Evolutionary conservation across 306 rosid species (phyloP).

Genomic region (Vicia sativa): DNA sequence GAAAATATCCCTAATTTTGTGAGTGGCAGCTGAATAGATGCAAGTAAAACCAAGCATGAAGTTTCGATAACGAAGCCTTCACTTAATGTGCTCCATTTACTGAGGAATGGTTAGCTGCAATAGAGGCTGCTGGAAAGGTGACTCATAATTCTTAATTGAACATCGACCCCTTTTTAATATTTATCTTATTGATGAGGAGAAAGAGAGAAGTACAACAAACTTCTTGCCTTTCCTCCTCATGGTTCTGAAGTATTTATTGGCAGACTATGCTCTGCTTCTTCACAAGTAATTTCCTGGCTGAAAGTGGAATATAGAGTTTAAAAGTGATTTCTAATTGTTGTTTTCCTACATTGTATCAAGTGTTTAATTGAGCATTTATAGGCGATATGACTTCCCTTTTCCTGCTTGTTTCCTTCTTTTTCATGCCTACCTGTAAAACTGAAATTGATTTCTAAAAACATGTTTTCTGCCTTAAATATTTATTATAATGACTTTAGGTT

Average conservation of each 20-base stretch:
- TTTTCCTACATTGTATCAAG: background rate
- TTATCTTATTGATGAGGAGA: constrained; percentile 54
- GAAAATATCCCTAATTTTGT: too few relatives aligned
- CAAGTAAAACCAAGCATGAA: too few relatives aligned
- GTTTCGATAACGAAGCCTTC: too few relatives aligned
- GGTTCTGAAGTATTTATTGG: constrained; percentile 97
- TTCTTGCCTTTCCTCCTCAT: constrained; percentile 94
- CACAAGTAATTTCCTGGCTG: constrained; percentile 64
- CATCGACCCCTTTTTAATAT: too few relatives aligned
- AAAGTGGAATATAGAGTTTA: constrained; percentile 9
- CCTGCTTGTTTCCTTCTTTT: constrained; percentile 1
- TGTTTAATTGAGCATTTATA: constrained; percentile 23
- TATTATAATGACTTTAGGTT: constrained; percentile 25
- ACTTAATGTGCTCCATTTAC: too few relatives aligned
- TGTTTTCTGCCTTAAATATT: constrained; percentile 14
- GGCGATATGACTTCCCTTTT: background rate
- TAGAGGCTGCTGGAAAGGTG: too few relatives aligned
- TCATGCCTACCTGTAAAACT: constrained; percentile 31
- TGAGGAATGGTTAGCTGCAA: too few relatives aligned
- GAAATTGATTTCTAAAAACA: constrained; percentile 18
- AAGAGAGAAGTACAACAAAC: constrained; percentile 72
- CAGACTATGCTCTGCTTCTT: constrained; percentile 82
- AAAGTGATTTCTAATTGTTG: constrained; percentile 12
- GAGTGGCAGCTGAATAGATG: too few relatives aligned
- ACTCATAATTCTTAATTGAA: too few relatives aligned